phyloP scores from a whole-genome alignment of 1,139 yeast species.

The Meyerozyma guilliermondii region DNA sequence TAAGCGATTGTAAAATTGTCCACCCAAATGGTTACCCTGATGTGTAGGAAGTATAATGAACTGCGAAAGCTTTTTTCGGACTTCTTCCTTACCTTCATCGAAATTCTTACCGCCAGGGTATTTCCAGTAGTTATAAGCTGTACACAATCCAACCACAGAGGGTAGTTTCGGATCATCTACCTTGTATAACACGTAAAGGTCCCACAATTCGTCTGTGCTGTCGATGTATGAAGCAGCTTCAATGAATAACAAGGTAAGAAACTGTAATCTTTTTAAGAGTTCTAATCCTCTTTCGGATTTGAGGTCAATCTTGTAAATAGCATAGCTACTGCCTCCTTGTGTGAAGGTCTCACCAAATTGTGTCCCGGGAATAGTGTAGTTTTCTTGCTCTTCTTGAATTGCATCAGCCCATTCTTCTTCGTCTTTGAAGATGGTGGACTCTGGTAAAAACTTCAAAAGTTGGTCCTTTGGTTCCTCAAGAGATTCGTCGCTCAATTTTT shows the following conservation, averaged over 20 bases:
- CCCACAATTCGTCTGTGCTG: constrained; percentile 71
- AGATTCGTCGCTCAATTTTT: constrained; percentile 45
- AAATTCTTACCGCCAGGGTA: constrained; percentile 56
- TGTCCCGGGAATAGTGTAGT: constrained; percentile 46
- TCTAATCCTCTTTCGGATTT: constrained; percentile 37
- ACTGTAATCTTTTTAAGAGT: constrained; percentile 67
- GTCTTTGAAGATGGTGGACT: constrained; percentile 53
- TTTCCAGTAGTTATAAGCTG: constrained; percentile 82
- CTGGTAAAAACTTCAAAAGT: constrained; percentile 56
- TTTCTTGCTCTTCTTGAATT: constrained; percentile 43
- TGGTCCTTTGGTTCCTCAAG: constrained; percentile 50
- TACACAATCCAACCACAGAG: constrained; percentile 69
- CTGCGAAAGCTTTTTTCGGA: constrained; percentile 80
- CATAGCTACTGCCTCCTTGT: constrained; percentile 11
- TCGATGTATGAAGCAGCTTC: constrained; percentile 95
- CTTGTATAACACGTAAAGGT: constrained; percentile 47
- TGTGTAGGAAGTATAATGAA: constrained; percentile 78
- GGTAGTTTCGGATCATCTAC: constrained; percentile 32
- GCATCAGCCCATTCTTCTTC: constrained; percentile 62
- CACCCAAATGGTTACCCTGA: constrained; percentile 71
- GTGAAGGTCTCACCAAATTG: constrained; percentile 29
- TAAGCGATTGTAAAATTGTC: constrained; percentile 53
- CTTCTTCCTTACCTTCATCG: constrained; percentile 42
- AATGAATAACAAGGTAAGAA: constrained; percentile 75
- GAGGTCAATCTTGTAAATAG: constrained; percentile 37